Evolutionary conservation across 306 rosid genomes (phyloP), one percentile per base, ranked within the genome.

Genomic region (Lathyrus sativus): DNA sequence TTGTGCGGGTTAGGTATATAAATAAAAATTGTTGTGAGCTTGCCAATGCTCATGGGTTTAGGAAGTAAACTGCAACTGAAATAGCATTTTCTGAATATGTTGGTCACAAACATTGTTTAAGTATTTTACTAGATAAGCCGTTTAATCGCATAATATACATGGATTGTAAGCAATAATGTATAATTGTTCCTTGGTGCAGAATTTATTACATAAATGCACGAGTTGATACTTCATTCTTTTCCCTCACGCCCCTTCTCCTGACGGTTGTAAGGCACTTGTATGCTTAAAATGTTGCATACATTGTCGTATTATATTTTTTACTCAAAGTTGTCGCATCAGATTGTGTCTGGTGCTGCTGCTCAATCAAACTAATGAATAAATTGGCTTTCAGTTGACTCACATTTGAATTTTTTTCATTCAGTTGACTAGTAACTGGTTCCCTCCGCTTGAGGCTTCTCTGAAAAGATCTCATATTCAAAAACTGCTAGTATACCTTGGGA

Each of bases 391-490:
- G 62, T 31, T 31, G 67, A 38, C 41, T 75, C 41, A 64, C 69
- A 39, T 29, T 67, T 71, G 24, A 74, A 53, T 43, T 50, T 22
- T 72, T 68, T n/a, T 59, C 13, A 12, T 65, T 79, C 95, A 85
- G 91, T 78, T 87, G 72, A 87, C 9, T 49, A 67, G 69, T 41
- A 67, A 82, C 48, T 87, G 96, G 96, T 90, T 90, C 70, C 89
- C 65, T 67, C 87, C n/a, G n/a, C n/a, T n/a, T n/a, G n/a, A n/a
- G n/a, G n/a, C n/a, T n/a, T n/a, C n/a, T n/a, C n/a, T n/a, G 31
- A 90, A 87, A 75, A 81, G 91, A 57, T 70, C 65, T 44, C 54
- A 43, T 18, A 39, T 19, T 66, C 76, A 31, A 71, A 46, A 59
- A 28, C 69, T 55, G 70, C 69, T 28, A n/a, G 54, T 49, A 72